phyloP scores from a whole-genome alignment of 2,329 filamentous ascomycete species.

The Cordyceps militaris region DNA sequence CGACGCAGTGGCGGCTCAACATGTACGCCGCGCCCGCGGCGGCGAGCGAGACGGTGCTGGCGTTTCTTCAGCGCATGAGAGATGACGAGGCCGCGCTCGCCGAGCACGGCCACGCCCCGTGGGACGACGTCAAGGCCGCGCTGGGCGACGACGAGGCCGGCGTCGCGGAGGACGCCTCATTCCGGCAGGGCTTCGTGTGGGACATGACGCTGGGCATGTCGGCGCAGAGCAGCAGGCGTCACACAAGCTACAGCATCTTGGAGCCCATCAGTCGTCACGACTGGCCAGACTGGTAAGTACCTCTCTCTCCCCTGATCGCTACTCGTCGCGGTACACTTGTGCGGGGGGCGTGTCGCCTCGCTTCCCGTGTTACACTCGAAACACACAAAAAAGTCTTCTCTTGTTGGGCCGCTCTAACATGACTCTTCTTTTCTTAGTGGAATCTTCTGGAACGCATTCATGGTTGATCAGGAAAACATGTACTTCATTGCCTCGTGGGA shows the following conservation, averaged over 20 bases:
- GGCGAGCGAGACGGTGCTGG: conserved; percentile 21
- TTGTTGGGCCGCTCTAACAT: background rate
- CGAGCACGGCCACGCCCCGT: conserved; percentile 27
- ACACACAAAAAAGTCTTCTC: background rate
- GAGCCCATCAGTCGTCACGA: conserved; percentile 28
- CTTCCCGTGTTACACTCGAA: background rate
- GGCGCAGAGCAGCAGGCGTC: conserved; percentile 14
- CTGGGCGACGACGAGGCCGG: conserved; percentile 29
- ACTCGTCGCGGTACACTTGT: background rate
- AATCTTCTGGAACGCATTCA: conserved; percentile 33
- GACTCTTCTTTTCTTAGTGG: conserved; percentile 19
- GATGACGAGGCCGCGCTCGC: conserved; percentile 21
- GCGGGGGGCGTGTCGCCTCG: background rate
- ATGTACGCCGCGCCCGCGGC: conserved; percentile 21
- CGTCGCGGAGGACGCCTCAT: conserved; percentile 27
- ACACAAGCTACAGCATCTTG: conserved; percentile 19
- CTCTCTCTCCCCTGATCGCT: background rate
- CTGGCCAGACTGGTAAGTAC: conserved; percentile 32
- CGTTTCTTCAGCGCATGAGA: conserved; percentile 23
- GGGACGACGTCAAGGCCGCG: conserved; percentile 25
- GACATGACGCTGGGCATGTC: conserved; percentile 28
- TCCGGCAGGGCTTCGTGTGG: conserved; percentile 32
- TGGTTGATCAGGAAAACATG: conserved; percentile 26
- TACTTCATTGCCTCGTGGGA: conserved; percentile 34
- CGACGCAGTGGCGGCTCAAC: conserved; percentile 30